Evolutionary conservation across 495 filamentous ascomycete genomes (phyloP).

Genomic region (Aspergillus ellipticus): DNA sequence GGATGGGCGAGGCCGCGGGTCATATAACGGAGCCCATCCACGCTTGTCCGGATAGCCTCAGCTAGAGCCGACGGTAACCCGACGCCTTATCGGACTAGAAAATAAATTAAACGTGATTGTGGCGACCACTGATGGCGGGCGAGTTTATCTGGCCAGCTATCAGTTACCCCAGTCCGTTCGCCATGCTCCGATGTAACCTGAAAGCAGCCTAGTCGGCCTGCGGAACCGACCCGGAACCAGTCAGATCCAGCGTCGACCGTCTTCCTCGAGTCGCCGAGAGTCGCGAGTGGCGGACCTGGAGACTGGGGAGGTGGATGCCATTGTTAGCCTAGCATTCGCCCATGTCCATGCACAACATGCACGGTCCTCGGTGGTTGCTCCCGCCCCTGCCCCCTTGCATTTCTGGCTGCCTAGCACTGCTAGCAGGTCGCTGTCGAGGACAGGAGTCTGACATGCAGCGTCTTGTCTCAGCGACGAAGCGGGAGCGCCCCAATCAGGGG

Average conservation of each 20-base stretch:
- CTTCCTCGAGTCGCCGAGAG: no score
- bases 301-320: background rate
- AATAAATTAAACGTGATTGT: slow-evolving; percentile 2
- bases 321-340: no score
- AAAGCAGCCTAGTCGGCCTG: background rate
- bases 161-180: slow-evolving; percentile 5
- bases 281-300: background rate
- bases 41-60: background rate
- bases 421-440: background rate
- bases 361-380: background rate
- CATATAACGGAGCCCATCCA: background rate
- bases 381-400: background rate
- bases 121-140: background rate
- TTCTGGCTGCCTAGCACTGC: background rate
- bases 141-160: slow-evolving; percentile 5
- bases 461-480: background rate
- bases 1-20: background rate
- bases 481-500: background rate
- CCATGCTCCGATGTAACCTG: slow-evolving; percentile 6
- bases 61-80: slow-evolving; percentile 7
- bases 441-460: background rate
- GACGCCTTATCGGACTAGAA: slow-evolving; percentile 6
- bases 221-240: background rate
- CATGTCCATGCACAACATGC: slow-evolving; percentile 3
- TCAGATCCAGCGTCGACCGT: background rate